phyloP scores from a whole-genome alignment of 148 eudicot genomes.

The Gaultheria prostrata region DNA sequence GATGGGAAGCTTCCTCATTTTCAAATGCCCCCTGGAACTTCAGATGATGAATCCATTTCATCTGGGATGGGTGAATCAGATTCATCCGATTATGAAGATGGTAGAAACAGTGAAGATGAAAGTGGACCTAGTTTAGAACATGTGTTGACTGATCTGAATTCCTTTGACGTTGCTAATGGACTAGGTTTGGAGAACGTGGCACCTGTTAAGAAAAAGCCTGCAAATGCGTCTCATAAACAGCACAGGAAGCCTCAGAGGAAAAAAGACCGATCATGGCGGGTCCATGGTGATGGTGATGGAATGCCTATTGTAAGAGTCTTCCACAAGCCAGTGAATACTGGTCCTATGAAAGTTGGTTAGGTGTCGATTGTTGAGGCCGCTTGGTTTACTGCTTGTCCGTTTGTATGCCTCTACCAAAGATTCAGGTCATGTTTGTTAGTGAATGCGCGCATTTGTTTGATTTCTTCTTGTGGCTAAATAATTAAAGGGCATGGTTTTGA shows the following conservation, averaged over 20 bases:
- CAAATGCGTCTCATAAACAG: conserved; percentile 64
- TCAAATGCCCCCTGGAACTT: conserved; percentile 71
- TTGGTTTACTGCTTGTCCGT: not conserved
- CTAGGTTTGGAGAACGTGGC: conserved; percentile 36
- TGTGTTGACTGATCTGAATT: conserved; percentile 65
- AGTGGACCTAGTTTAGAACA: conserved; percentile 40
- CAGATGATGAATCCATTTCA: conserved; percentile 30
- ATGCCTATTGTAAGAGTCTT: conserved; percentile 71
- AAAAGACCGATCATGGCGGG: conserved; percentile 94
- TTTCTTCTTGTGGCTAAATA: not conserved
- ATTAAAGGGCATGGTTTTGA: not conserved
- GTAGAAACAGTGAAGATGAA: conserved; percentile 30
- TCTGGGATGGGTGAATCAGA: conserved; percentile 48
- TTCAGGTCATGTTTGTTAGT: not conserved
- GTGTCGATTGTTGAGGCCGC: conserved; percentile 3
- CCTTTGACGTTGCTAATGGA: conserved; percentile 74
- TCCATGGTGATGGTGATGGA: conserved; percentile 70
- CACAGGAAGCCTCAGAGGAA: conserved; percentile 86
- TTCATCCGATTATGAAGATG: conserved; percentile 45
- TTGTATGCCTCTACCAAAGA: not conserved
- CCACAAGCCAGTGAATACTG: conserved; percentile 66
- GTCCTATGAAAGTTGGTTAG: conserved; percentile 36
- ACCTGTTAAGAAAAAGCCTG: conserved; percentile 38
- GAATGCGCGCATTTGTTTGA: not conserved
- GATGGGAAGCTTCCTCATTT: conserved; percentile 90